phyloP scores from a whole-genome alignment of 2,329 filamentous ascomycete genomes.

The Dothideomycetidae sp. region DNA sequence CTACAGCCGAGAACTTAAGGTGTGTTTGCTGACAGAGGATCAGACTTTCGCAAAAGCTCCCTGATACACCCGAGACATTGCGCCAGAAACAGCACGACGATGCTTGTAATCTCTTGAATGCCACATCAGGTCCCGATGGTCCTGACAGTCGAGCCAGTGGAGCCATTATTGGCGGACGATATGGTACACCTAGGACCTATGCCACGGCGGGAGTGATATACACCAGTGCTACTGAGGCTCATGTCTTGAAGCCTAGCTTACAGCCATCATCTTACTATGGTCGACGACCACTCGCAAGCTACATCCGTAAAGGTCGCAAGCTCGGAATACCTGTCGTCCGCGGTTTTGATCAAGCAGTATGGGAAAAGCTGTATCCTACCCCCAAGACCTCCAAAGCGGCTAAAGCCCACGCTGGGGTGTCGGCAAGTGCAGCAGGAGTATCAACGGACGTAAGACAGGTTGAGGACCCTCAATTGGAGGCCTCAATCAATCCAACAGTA shows the following conservation, averaged over 20 bases:
- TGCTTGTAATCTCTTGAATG: conserved; percentile 35
- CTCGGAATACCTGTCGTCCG: conserved; percentile 80
- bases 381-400: conserved; percentile 27
- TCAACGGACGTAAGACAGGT: conserved; percentile 27
- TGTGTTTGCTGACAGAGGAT: conserved; percentile 10
- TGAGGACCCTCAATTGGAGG: conserved; percentile 46
- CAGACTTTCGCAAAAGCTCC: conserved; percentile 21
- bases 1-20: conserved; percentile 1
- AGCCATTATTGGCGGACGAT: conserved; percentile 26
- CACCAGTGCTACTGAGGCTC: conserved; percentile 60
- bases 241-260: conserved; percentile 72
- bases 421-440: conserved; percentile 30
- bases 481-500: conserved; percentile 52
- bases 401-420: conserved; percentile 32
- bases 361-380: conserved; percentile 56
- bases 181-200: conserved; percentile 43
- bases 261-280: conserved; percentile 77
- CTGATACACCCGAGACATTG: conserved; percentile 30
- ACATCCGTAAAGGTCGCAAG: conserved; percentile 64
- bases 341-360: conserved; percentile 66
- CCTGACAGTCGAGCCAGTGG: conserved; percentile 36
- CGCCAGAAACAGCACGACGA: conserved; percentile 29
- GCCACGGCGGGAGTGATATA: conserved; percentile 74
- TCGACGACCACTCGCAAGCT: conserved; percentile 61
- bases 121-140: conserved; percentile 31